Base-by-base conservation (phyloP, 305 asterid genomes). In the Rubia peregrina region DNA sequence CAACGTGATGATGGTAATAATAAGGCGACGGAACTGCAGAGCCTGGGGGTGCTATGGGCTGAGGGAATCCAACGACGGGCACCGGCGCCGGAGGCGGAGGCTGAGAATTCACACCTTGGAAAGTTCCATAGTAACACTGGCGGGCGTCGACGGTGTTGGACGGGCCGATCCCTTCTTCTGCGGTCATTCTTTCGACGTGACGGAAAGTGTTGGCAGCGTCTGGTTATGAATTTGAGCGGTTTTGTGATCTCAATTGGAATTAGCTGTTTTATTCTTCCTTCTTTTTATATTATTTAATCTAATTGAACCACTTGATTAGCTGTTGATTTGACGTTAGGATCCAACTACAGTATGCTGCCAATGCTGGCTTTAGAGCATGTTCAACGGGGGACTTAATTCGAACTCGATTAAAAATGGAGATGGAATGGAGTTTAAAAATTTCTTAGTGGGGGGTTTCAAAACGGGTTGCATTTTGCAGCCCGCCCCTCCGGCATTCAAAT, bases 61-160 rank as follows among this genome's bases (percentile, higher is more conserved):
- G 98, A 74, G 98, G 98, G 72, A 89, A 75, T 72, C 98, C 98
- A 13, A 87, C 66, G 68, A 88, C 93, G 69, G 84, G 80, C 43
- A 85, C 86, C 69, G 85, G 26, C n/a, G 64, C 11, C 0, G 73
- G 73, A 13, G 66, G 22, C 38, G 74, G 90, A 38, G 77, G 90
- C 78, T 88, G 83, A 72, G 87, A 89, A 3, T 91, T 92, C 64
- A 91, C 96, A 48, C 98, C 97, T 83, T 91, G 96, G 71, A 91
- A 91, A 40, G 97, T 89, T 5, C 97, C 96, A 74, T 91, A 91
- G 70, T 85, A 83, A 73, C 80, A 75, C 55, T 83, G 80, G 69
- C 73, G 86, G 73, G 83, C 70, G 16, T 79, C 75, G 71, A 68
- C 74, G 71, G 80, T 70, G 75, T 65, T 73, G 61, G 75, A 33